Evolutionary conservation across 2,329 filamentous ascomycete species (phyloP).

Genomic region (Aspergillus pseudotamarii): DNA sequence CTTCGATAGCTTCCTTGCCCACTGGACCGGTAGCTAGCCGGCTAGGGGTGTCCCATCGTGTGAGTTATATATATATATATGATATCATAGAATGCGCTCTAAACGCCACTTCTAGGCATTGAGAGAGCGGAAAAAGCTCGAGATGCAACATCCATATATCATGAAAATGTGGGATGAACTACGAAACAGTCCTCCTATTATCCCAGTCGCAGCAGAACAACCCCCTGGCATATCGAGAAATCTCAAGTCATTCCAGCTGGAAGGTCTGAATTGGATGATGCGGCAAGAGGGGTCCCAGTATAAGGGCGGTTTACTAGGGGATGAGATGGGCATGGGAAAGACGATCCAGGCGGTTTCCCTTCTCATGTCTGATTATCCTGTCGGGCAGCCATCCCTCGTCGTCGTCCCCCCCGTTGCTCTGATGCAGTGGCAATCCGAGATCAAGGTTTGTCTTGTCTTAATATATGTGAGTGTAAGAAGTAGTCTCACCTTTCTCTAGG

Average conservation of each 20-base stretch:
- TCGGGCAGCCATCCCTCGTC: slow-evolving; percentile 78
- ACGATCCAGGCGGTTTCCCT: slow-evolving; percentile 97
- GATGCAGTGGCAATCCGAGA: slow-evolving; percentile 92
- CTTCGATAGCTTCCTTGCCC: slow-evolving; percentile 1
- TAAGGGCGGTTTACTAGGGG: slow-evolving; percentile 86
- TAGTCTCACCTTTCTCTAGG: slow-evolving; percentile 24
- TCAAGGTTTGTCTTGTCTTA: slow-evolving; percentile 56
- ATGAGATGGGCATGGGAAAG: slow-evolving; percentile 99
- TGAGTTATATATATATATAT: slow-evolving; percentile 26
- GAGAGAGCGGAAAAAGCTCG: slow-evolving; percentile 68
- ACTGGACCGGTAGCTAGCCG: slow-evolving; percentile 6
- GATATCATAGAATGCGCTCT: slow-evolving; percentile 30
- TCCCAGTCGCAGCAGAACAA: slow-evolving; percentile 66
- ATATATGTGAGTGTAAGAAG: neutral
- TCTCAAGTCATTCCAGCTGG: slow-evolving; percentile 90
- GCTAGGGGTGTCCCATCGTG: slow-evolving; percentile 30
- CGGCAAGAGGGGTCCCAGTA: slow-evolving; percentile 84
- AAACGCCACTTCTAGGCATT: slow-evolving; percentile 38
- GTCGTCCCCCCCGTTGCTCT: slow-evolving; percentile 90
- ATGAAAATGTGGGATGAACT: slow-evolving; percentile 83
- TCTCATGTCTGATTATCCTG: slow-evolving; percentile 96
- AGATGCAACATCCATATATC: slow-evolving; percentile 75
- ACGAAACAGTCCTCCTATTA: slow-evolving; percentile 67
- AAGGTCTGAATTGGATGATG: slow-evolving; percentile 93
- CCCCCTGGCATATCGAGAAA: slow-evolving; percentile 77